Base-by-base conservation (phyloP, 768 basidiomycete species). In the Cubamyces lactineus region DNA sequence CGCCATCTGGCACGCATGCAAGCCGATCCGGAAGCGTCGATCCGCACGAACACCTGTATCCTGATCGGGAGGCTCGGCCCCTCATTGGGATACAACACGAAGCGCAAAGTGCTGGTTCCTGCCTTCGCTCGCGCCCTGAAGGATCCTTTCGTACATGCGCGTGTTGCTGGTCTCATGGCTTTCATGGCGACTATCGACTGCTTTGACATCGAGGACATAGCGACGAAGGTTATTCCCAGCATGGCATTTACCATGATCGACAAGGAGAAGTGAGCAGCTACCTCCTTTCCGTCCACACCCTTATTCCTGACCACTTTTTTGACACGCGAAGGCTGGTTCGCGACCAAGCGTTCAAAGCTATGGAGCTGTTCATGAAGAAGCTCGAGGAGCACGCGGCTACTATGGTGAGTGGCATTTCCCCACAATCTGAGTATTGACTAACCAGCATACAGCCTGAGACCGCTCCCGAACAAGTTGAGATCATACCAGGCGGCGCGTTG, bases 31-130 rank as follows among this genome's bases (percentile, higher is more conserved):
- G 97, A 99, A 75, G 85, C 96, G 3, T 96, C 95, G 5, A 98
- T 98, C 67, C 85, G 97, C 48, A 98, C 97, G 16, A 98, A 98
- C 69, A 97, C 97, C 0, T 96, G 94, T 70, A 98, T 99, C 66
- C 84, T 98, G 3, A 86, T 99, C 59, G 96, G 96, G 17, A 85
- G 96, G 7, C 81, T 99, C 5, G 95, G 92, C 0, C 92, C 93
- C 0, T 82, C 85, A 2, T 77, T 99, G 1, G 91, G 92, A 1
- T 85, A 89, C 59, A 89, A 94, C 68, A 97, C 96, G 3, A 94
- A 95, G 72, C 86, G 89, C 66, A 98, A 98, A 70, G 94, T 99
- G n/a, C 85, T 99, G 6, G 92, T 98, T 1, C 94, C 96, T 3
- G 97, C 97, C 4, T 98, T 98, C 73, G 83, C 89, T 3, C 83